Percentiles rank a stretch among this genome's conserved stretches.
Conservation (phyloP, 441 rosid genomes). For the Erodium moschatum region DNA sequence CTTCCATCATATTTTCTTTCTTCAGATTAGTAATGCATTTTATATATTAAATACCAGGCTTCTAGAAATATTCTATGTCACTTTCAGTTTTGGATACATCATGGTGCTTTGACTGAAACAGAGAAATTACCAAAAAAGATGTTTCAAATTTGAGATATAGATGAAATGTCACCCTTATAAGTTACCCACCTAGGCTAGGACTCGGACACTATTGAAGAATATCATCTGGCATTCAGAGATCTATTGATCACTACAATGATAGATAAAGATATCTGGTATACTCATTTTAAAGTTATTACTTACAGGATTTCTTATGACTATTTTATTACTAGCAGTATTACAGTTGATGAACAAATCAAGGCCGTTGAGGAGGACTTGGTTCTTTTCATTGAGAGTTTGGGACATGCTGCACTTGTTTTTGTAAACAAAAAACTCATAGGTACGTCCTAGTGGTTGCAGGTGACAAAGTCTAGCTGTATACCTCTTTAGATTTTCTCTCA, state of each 20-base stretch:
- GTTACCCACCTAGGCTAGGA: too few relatives aligned
- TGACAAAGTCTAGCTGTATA: not conserved
- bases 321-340: conserved; percentile 28
- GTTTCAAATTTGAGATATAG: not conserved
- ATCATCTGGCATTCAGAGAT: not conserved
- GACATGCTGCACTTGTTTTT: conserved; percentile 58
- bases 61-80: not conserved
- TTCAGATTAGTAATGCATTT: not conserved
- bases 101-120: not conserved
- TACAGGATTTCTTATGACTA: not conserved
- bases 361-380: conserved; percentile 23
- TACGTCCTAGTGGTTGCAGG: conserved; percentile 17
- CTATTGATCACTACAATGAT: not conserved
- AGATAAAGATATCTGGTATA: not conserved
- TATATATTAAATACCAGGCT: not conserved
- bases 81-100: not conserved
- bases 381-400: conserved; percentile 42
- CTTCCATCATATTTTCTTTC: not conserved
- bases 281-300: not conserved
- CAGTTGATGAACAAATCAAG: conserved; percentile 18
- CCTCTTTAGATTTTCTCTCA: not conserved
- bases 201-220: not conserved
- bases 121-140: not conserved
- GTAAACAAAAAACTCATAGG: conserved; percentile 41
- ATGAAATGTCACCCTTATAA: not conserved